These are phyloP conservation scores for Cutaneotrichosporon mucoides DNA, from an alignment of 1,284 basidiomycete species.

Conservation along the genomic window DNA sequence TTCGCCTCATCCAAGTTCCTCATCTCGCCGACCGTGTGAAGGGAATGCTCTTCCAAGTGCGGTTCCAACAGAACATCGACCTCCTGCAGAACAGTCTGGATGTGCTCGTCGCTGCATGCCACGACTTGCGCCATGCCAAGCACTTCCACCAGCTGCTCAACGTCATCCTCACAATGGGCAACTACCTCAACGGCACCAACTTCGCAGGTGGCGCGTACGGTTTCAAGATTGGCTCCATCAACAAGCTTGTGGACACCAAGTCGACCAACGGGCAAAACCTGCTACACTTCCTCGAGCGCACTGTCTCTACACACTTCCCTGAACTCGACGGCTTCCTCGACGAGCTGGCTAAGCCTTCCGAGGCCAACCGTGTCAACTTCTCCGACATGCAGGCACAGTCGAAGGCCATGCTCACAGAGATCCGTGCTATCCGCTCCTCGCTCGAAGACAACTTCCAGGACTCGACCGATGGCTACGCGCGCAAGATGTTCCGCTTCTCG, in stretches of 20 bases:
- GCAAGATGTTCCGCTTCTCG: constrained; percentile 84
- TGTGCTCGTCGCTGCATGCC: constrained; percentile 74
- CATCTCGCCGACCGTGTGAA: constrained; percentile 86
- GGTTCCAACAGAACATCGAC: constrained; percentile 75
- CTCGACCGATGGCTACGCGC: constrained; percentile 68
- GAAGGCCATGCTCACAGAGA: constrained; percentile 68
- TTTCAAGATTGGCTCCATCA: constrained; percentile 96
- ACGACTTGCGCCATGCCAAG: constrained; percentile 68
- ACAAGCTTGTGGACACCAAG: constrained; percentile 98
- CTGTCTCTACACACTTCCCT: constrained; percentile 81
- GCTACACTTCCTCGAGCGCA: constrained; percentile 89
- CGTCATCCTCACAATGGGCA: constrained; percentile 88
- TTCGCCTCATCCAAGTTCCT: constrained; percentile 92
- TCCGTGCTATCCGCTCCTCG: constrained; percentile 71
- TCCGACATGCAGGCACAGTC: constrained; percentile 41
- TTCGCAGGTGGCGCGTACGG: constrained; percentile 96
- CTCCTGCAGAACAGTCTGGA: constrained; percentile 66
- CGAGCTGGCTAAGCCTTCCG: constrained; percentile 82
- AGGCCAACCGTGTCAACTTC: constrained; percentile 69
- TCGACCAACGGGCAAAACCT: constrained; percentile 89
- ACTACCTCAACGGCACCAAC: constrained; percentile 96
- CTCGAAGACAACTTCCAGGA: constrained; percentile 72
- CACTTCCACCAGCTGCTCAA: constrained; percentile 72
- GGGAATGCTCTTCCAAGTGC: constrained; percentile 85
- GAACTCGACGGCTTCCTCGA: constrained; percentile 83